Evolutionary conservation across 257 asterid genomes (phyloP), one percentile per base, ranked within the genome.

Genomic region (Capsicum pubescens): DNA sequence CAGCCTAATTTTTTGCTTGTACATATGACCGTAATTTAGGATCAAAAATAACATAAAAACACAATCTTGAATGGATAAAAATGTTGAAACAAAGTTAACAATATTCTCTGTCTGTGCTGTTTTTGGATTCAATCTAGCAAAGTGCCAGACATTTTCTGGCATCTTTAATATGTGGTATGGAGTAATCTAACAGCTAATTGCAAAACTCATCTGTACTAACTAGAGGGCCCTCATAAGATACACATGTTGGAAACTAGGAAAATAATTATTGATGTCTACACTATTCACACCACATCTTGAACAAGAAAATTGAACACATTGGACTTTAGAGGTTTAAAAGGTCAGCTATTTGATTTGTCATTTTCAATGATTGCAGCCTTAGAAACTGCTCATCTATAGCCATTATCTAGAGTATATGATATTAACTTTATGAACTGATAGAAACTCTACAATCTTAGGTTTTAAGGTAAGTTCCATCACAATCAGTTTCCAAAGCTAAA

Each of bases 301-400:
- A 77, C 64, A 26, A 32, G 64, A 77, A 32, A 15, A 8, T 15
- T 52, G 50, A 77, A 77, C 64, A 54, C 50, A 77, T 26, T 14
- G 61, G 44, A 74, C 19, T 50, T 72, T 3, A 19, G 36, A 19
- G 21, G 69, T 21, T 61, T 1, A 52, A 21, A 74, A 52, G 7
- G 63, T 52, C 61, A 52, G 13, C 50, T 76, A 52, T 76, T 76
- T 76, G 64, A 13, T 54, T 76, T 54, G 81, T 54, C 81, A 77
- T 77, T 77, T 52, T 77, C 81, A 54, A 77, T 54, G 48, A 77
- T 54, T 77, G 82, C 50, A 54, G 48, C 61, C 19, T 50, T 74
- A 74, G 39, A 48, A 48, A 74, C 60, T 77, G 26, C 19, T 77
- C 81, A 76, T 76, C 44, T 76, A 21, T 52, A 52, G 48, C 52